phyloP scores from a whole-genome alignment of 1,284 basidiomycete genomes.

The Ceratobasidium sp. region DNA sequence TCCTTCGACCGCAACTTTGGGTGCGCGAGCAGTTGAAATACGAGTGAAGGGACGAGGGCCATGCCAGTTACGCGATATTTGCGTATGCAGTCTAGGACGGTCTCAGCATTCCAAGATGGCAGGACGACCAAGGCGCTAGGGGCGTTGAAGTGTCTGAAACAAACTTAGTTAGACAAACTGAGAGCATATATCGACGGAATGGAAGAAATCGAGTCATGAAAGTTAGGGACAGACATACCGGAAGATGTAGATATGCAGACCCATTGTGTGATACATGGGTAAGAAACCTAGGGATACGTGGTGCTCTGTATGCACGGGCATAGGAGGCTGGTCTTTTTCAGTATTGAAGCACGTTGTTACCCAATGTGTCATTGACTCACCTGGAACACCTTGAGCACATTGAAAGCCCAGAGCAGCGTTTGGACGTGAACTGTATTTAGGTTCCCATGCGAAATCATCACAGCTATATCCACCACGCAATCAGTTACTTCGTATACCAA shows the following conservation, averaged over 20 bases:
- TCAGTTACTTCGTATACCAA: background rate
- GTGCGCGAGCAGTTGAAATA: slow-evolving; percentile 73
- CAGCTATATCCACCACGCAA: slow-evolving; percentile 57
- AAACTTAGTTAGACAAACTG: background rate
- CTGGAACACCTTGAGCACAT: slow-evolving; percentile 30
- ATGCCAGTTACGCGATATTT: slow-evolving; percentile 66
- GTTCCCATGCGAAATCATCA: slow-evolving; percentile 81
- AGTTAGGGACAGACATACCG: slow-evolving; percentile 46
- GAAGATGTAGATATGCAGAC: slow-evolving; percentile 66
- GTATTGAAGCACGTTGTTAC: too few relatives aligned
- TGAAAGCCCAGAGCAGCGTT: slow-evolving; percentile 49
- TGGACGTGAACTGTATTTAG: slow-evolving; percentile 64
- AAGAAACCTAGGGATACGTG: slow-evolving; percentile 66
- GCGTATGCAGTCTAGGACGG: slow-evolving; percentile 57
- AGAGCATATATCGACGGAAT: background rate
- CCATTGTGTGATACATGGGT: slow-evolving; percentile 76
- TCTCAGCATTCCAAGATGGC: slow-evolving; percentile 67
- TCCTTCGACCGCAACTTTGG: slow-evolving; percentile 56
- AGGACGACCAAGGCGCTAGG: slow-evolving; percentile 65
- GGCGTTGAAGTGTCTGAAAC: slow-evolving; percentile 55
- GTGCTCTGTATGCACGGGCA: slow-evolving; percentile 57
- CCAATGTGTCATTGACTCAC: background rate
- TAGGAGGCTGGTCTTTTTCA: slow-evolving; percentile 55
- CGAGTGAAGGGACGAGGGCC: slow-evolving; percentile 68
- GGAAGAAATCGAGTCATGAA: background rate